A percentile compares a stretch with the other conserved stretches of the same genome.
These are phyloP conservation scores for Turritis glabra DNA, from an alignment of 345 rosid genomes.

Conservation along the genomic window DNA sequence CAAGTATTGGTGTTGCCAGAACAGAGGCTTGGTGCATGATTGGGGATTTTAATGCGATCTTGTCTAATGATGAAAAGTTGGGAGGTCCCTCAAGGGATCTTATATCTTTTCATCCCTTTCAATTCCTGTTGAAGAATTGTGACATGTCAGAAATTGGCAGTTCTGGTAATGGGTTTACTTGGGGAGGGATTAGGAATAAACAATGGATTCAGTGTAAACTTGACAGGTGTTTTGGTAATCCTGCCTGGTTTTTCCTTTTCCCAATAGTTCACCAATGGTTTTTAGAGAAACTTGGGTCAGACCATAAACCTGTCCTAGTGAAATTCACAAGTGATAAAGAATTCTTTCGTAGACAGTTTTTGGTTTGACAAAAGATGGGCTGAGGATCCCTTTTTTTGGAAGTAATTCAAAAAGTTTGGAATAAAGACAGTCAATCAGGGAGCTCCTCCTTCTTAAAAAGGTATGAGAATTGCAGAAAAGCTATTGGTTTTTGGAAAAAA, in stretches of 20 bases:
- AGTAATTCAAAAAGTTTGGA: neutral
- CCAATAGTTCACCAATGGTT: neutral
- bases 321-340: neutral
- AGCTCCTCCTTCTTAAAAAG: neutral
- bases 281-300: neutral
- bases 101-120: neutral
- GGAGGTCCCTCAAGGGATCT: neutral
- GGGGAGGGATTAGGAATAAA: neutral
- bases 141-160: neutral
- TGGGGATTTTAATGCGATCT: neutral
- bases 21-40: too few relatives aligned
- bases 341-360: neutral
- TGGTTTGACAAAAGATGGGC: neutral
- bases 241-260: neutral
- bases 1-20: too few relatives aligned
- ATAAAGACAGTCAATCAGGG: neutral
- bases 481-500: neutral
- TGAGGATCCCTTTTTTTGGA: neutral
- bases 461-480: neutral
- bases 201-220: neutral
- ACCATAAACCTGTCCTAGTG: too few relatives aligned
- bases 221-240: neutral
- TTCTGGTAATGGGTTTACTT: neutral
- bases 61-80: neutral
- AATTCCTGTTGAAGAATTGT: neutral